Evolutionary conservation across 2,329 filamentous ascomycete species (phyloP), one percentile per base, ranked within the genome.

Genomic region (Hansfordia pulvinata): DNA sequence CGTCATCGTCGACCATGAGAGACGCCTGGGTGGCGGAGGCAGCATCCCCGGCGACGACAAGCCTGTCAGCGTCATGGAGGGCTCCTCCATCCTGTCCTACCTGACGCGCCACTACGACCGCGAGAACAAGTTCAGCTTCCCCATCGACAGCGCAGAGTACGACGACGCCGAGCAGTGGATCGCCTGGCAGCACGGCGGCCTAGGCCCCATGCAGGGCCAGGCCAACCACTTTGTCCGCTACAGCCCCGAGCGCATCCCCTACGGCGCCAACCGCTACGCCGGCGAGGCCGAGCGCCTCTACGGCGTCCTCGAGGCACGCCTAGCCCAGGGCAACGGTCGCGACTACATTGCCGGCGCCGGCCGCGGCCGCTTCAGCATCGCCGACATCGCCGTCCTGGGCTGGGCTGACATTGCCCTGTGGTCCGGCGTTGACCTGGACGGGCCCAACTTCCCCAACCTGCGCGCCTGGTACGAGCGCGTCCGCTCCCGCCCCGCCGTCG

Each of bases 211-310:
- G 60, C 77, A 84, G 49, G 79, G 73, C 14, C 79, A 85, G 47
- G 73, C 76, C 31, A 76, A 79, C 49, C 77, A 86, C 53, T 86
- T 86, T 56, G 49, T 59, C 27, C 64, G 69, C 20, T 74, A 76
- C 40, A 69, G 76, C 4, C 69, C 74, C 21, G 75, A 82, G 42
- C 66, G 64, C 42, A 76, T 82, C 41, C 61, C 72, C 26, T 86
- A 84, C 47, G 73, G 64, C 25, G 65, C 78, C 10, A 74, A 78
- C 43, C 69, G 81, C 20, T 88, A 86, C 50, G 60, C 76, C 28
- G 82, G 79, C 41, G 82, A 88, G 58, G 71, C 74, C 2, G 64
- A 78, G 36, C 69, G 82, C 3, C 61, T 88, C 2, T 86, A 85
- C 51, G 66, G 75, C 14, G 60, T 86, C 12, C 61, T 88, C 2